These are phyloP conservation scores for Coprinopsis sp. DNA, from an alignment of 768 basidiomycete species.

Conservation along the genomic window DNA sequence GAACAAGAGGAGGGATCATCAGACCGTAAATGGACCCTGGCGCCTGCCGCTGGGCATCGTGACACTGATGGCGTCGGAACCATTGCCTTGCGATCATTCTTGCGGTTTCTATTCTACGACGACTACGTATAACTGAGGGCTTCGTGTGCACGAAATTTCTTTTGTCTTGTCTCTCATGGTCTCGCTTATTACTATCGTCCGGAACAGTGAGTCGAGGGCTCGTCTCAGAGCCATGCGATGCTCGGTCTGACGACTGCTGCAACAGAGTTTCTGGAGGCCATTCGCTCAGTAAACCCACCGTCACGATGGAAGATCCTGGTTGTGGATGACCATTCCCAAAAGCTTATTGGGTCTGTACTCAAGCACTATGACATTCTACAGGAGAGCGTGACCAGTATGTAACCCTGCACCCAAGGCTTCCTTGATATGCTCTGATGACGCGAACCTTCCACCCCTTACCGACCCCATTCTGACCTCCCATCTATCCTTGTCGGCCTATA, in stretches of 20 bases:
- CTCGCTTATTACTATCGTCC: constrained; percentile 39
- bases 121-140: background rate
- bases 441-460: background rate
- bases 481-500: constrained; percentile 5
- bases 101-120: background rate
- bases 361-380: constrained; percentile 93
- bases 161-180: constrained; percentile 24
- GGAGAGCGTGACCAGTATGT: constrained; percentile 93
- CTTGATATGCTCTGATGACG: background rate
- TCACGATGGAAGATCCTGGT: constrained; percentile 97
- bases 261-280: constrained; percentile 81
- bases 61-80: no score
- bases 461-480: background rate
- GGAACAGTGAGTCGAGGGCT: constrained; percentile 33
- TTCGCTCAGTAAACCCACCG: constrained; percentile 82
- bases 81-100: constrained; percentile 2
- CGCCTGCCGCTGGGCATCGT: no score
- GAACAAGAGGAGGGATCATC: no score
- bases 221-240: background rate
- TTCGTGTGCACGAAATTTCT: background rate
- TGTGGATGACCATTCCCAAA: constrained; percentile 89
- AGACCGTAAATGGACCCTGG: no score
- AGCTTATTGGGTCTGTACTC: constrained; percentile 76
- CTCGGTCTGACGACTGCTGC: constrained; percentile 1
- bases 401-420: background rate